Evolutionary conservation across 768 basidiomycete genomes (phyloP).

Genomic region (Pleurotus djamor): DNA sequence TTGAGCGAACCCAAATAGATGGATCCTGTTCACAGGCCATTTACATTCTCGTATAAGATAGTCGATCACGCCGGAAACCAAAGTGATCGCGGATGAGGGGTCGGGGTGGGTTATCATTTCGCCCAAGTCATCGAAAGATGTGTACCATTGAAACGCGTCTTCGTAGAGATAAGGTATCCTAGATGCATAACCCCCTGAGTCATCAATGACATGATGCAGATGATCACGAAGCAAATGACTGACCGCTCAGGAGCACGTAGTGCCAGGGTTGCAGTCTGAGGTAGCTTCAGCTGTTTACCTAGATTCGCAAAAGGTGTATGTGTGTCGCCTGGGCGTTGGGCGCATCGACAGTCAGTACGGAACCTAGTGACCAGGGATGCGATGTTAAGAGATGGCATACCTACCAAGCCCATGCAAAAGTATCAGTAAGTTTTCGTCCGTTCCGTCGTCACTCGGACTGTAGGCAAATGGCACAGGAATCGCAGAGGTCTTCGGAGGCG

Average conservation of each 20-base stretch:
- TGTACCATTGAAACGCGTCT: slow-evolving; percentile 84
- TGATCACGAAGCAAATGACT: slow-evolving; percentile 18
- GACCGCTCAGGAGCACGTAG: slow-evolving; percentile 79
- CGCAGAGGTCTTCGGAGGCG: slow-evolving; percentile 37
- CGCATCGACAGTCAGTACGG: background rate
- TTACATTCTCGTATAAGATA: slow-evolving; percentile 57
- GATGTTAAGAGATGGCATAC: slow-evolving; percentile 14
- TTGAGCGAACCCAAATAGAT: slow-evolving; percentile 87
- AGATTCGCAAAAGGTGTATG: slow-evolving; percentile 75
- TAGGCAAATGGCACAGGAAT: slow-evolving; percentile 66
- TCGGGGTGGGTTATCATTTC: slow-evolving; percentile 70
- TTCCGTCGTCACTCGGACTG: slow-evolving; percentile 74
- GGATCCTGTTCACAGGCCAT: slow-evolving; percentile 72
- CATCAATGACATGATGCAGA: slow-evolving; percentile 5
- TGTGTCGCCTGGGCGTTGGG: slow-evolving; percentile 66
- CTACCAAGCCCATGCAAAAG: slow-evolving; percentile 85
- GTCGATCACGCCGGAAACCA: slow-evolving; percentile 48
- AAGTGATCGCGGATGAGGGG: slow-evolving; percentile 64
- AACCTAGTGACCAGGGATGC: background rate
- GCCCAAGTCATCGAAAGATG: slow-evolving; percentile 78
- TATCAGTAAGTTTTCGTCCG: slow-evolving; percentile 82
- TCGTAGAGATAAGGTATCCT: slow-evolving; percentile 72
- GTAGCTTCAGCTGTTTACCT: slow-evolving; percentile 73
- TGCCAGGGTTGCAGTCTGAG: slow-evolving; percentile 85
- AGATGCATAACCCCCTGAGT: slow-evolving; percentile 34